Evolutionary conservation across 192 early-diverging fungal species (phyloP).

Genomic region (Diversispora epigaea): DNA sequence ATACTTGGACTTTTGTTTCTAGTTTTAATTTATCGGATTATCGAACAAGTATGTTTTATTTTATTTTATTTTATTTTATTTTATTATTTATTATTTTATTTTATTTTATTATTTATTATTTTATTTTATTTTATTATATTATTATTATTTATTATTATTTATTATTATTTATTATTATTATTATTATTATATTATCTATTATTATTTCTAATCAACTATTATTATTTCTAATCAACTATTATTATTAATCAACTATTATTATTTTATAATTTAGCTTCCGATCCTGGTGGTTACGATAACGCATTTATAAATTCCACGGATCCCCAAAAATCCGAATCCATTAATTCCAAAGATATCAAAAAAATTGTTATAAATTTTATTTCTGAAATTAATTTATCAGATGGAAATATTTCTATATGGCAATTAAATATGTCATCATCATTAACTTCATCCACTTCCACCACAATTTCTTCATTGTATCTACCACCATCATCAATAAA

Average conservation of each 20-base stretch:
- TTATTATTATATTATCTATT: background rate
- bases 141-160: too few relatives aligned
- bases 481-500: too few relatives aligned
- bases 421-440: background rate
- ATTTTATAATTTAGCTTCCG: background rate
- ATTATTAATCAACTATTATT: background rate
- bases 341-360: background rate
- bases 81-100: too few relatives aligned
- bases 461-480: too few relatives aligned
- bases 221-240: background rate
- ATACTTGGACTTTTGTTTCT: background rate
- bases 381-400: background rate
- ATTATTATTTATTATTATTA: background rate
- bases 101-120: background rate
- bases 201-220: background rate
- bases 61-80: background rate
- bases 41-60: background rate
- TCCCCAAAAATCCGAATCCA: background rate
- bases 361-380: background rate
- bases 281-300: background rate
- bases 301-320: background rate
- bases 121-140: too few relatives aligned
- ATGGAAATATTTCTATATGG: slow-evolving; percentile 8
- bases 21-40: background rate
- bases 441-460: too few relatives aligned